A percentile compares a stretch with the other conserved stretches of the same genome.
Evolutionary conservation across 129 eudicot genomes (phyloP).

Genomic region (Ambrosia artemisiifolia): DNA sequence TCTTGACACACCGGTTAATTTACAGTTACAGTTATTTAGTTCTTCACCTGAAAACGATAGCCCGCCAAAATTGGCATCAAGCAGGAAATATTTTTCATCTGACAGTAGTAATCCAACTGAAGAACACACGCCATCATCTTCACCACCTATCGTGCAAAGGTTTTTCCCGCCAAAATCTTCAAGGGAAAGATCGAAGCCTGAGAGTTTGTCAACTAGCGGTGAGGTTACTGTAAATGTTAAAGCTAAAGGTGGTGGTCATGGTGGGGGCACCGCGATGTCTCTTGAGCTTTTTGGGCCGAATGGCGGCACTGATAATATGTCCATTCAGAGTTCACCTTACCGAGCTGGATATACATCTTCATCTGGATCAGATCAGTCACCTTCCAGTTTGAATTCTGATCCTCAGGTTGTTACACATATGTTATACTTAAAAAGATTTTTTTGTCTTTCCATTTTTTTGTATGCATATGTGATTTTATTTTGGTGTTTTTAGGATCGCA

Average conservation of each 20-base stretch:
- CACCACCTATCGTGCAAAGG: slow-evolving; percentile 72
- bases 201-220: slow-evolving; percentile 43
- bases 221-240: slow-evolving; percentile 44
- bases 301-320: slow-evolving; percentile 36
- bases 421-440: background rate
- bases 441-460: background rate
- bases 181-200: slow-evolving; percentile 47
- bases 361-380: slow-evolving; percentile 87
- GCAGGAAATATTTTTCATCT: slow-evolving; percentile 71
- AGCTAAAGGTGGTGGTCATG: slow-evolving; percentile 31
- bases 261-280: slow-evolving; percentile 38
- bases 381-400: slow-evolving; percentile 79
- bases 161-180: slow-evolving; percentile 65
- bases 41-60: slow-evolving; percentile 74
- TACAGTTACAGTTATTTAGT: slow-evolving; percentile 72
- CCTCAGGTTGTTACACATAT: slow-evolving; percentile 54
- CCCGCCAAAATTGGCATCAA: slow-evolving; percentile 50
- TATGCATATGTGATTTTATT: background rate
- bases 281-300: slow-evolving; percentile 72
- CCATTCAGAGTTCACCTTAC: slow-evolving; percentile 61
- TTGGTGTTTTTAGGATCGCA: slow-evolving; percentile 55
- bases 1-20: slow-evolving; percentile 40
- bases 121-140: slow-evolving; percentile 75
- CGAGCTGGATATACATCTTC: slow-evolving; percentile 79
- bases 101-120: slow-evolving; percentile 72